A percentile compares a stretch with the other conserved stretches of the same genome.
These are phyloP conservation scores for Dissophora globulifera DNA, from an alignment of 192 early-diverging fungal species.

Conservation along the genomic window DNA sequence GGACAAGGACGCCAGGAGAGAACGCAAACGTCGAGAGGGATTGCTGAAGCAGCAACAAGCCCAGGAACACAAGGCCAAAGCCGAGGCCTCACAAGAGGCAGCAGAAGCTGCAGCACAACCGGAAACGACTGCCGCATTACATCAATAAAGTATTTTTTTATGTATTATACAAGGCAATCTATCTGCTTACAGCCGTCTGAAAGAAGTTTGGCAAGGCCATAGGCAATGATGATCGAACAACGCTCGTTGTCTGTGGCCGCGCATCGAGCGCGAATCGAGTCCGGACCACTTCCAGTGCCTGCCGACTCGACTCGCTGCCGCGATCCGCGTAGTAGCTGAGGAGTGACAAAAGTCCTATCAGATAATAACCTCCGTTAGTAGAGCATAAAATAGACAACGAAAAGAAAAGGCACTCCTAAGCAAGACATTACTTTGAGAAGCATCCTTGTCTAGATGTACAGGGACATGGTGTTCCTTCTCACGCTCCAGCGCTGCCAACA, in stretches of 20 bases:
- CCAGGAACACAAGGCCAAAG: conserved; percentile 9
- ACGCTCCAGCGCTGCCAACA: conserved; percentile 7
- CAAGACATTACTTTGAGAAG: conserved; percentile 3
- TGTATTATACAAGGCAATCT: too few relatives aligned
- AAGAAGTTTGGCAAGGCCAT: conserved; percentile 35
- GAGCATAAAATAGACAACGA: too few relatives aligned
- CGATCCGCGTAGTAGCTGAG: conserved; percentile 45
- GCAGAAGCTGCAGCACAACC: background rate
- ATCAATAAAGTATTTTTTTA: background rate
- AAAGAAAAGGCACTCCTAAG: background rate
- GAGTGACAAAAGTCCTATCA: conserved; percentile 17
- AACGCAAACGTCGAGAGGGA: conserved; percentile 57
- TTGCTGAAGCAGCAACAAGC: conserved; percentile 37
- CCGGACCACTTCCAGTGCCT: conserved; percentile 15
- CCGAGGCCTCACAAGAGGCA: conserved; percentile 8
- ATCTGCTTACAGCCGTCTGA: conserved; percentile 2
- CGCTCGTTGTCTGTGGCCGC: background rate
- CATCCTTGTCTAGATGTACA: conserved; percentile 6
- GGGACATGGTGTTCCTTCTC: conserved; percentile 16
- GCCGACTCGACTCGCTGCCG: conserved; percentile 11
- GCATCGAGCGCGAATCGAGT: background rate
- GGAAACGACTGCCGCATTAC: background rate
- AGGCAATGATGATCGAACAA: background rate
- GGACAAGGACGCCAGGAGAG: conserved; percentile 57
- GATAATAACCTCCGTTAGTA: background rate